Evolutionary conservation across 2,329 filamentous ascomycete genomes (phyloP), one percentile per base, ranked within the genome.

Genomic region (Dothideomycetes sp.): DNA sequence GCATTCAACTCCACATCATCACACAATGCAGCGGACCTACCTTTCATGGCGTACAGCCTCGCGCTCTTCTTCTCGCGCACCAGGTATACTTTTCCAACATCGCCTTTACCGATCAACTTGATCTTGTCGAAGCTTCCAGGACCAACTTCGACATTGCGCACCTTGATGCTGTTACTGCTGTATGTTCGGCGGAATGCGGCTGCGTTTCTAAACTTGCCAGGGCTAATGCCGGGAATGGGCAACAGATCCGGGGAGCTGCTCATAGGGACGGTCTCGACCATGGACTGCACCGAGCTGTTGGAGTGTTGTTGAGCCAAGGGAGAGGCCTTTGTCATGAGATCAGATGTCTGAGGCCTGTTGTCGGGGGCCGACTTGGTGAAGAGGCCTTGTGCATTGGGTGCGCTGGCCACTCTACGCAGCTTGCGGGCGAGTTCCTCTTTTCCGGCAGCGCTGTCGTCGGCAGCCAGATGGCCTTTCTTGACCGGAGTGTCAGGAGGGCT

Each of bases 51-150:
- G 65, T 96, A 98, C 37, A 98, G 67, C 51, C 91, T 76, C 52
- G 80, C 81, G 56, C 88, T 94, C 75, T 96, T 96, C 77, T 98
- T 98, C 65, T 98, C 91, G 51, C 87, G 77, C 37, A 98, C 91
- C 51, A 98, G 69, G 60, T 98, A 98, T 1, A 98, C 91, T 68
- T 98, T 98, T 47, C 91, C 91, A 17, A 98, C 91, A 63, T 98
- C 91, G 44, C 91, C 91, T 68, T 98, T 98, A 43, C 91, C 91
- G 57, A 98, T 95, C 64, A 98, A 74, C 64, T 98, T 98, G 64
- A 98, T 95, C 76, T 98, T 98, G 71, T 98, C 91, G 55, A 98
- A 98, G 60, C 89, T 96, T 47, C 84, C 74, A 0, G 91, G 91
- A 1, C 87, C 84, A 24, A 98, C 91, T 64, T 98, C 91, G 33